A percentile compares a stretch with the other conserved stretches of the same genome.
Evolutionary conservation across 2,329 filamentous ascomycete species (phyloP).

Genomic region (Arthrobotrys sphaeroides): DNA sequence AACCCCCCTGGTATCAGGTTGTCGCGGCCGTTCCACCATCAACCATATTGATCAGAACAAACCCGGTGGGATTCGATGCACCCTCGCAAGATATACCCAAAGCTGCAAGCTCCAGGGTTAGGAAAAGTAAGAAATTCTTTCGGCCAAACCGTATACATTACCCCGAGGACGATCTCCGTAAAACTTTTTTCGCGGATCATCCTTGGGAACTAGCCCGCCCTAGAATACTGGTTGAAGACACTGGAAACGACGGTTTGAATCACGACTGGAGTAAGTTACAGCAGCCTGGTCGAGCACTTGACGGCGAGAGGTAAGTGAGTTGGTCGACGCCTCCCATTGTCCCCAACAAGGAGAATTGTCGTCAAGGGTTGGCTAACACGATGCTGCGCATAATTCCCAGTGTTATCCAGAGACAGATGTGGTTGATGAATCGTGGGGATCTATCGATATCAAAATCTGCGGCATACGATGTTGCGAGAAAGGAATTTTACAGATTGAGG

Average conservation of each 20-base stretch:
- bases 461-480: conserved; percentile 87
- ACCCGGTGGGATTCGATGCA: conserved; percentile 62
- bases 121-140: conserved; percentile 72
- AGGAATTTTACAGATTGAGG: conserved; percentile 87
- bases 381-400: conserved; percentile 64
- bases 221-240: conserved; percentile 81
- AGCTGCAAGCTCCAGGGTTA: conserved; percentile 60
- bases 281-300: conserved; percentile 78
- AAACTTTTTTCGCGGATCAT: conserved; percentile 88
- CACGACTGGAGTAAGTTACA: conserved; percentile 82
- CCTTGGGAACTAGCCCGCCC: conserved; percentile 96
- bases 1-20: conserved; percentile 69
- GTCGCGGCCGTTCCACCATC: conserved; percentile 70
- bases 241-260: conserved; percentile 79
- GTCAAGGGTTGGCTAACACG: neutral
- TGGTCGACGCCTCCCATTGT: no score
- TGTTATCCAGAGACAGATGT: conserved; percentile 90
- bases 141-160: conserved; percentile 80
- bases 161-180: conserved; percentile 82
- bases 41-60: conserved; percentile 69
- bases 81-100: conserved; percentile 61
- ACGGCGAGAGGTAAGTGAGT: conserved; percentile 80
- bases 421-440: conserved; percentile 75
- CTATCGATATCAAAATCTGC: conserved; percentile 67
- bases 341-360: neutral